Evolutionary conservation across 495 filamentous ascomycete genomes (phyloP).

Genomic region (Haplographium delicatum): DNA sequence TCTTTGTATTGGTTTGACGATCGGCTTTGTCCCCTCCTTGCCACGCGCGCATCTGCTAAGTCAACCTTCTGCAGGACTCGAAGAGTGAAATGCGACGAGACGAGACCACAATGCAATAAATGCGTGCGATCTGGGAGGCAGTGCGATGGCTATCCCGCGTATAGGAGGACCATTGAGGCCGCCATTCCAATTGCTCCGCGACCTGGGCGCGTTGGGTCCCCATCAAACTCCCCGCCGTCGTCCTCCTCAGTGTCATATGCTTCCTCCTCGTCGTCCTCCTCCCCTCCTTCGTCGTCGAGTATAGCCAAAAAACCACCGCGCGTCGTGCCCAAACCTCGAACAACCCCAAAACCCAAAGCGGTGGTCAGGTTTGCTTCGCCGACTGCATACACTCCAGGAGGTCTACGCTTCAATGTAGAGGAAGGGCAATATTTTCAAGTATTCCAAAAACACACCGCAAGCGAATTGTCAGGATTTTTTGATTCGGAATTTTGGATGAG

Average conservation of each 20-base stretch:
- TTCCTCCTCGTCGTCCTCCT: background rate
- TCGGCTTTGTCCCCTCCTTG: background rate
- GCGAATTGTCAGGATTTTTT: constrained; percentile 58
- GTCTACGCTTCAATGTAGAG: constrained; percentile 23
- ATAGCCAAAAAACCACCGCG: constrained; percentile 1
- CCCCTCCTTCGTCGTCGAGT: background rate
- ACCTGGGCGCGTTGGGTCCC: constrained; percentile 5
- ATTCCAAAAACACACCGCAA: constrained; percentile 51
- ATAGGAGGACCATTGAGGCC: constrained; percentile 21
- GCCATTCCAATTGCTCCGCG: constrained; percentile 21
- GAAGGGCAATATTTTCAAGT: constrained; percentile 57
- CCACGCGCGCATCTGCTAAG: constrained; percentile 10
- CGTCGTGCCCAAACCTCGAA: constrained; percentile 22
- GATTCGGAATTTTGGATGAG: constrained; percentile 57
- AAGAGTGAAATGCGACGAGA: constrained; percentile 64
- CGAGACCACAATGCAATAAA: constrained; percentile 50
- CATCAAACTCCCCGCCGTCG: constrained; percentile 13
- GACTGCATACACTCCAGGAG: constrained; percentile 13
- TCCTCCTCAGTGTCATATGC: background rate
- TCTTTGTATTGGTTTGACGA: too few species aligned
- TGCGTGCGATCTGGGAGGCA: constrained; percentile 46
- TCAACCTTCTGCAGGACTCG: constrained; percentile 41
- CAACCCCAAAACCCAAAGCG: constrained; percentile 35
- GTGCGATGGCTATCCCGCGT: constrained; percentile 48
- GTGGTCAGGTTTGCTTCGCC: constrained; percentile 3